Base-by-base conservation (phyloP, 371 early-diverging fungal genomes). In the Funneliformis caledonium region DNA sequence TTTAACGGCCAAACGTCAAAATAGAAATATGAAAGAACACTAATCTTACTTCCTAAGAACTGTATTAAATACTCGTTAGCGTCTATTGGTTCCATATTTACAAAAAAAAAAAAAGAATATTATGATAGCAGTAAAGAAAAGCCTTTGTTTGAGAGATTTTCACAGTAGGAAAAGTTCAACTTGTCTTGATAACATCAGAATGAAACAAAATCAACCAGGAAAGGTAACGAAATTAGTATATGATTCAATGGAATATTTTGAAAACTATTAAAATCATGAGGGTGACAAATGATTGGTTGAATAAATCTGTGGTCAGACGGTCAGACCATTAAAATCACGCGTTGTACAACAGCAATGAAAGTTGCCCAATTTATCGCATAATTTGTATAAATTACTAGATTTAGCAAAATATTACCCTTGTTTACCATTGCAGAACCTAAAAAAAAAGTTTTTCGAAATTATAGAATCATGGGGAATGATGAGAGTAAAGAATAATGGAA, bases 1-100 rank as follows among this genome's bases (percentile, higher is more conserved):
- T 45, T 22, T 16, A 26, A 26, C 16, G 14, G 12, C 50, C 31
- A 33, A 19, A 73, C 7, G 11, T 76, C 43, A 37, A 45, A 45
- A 11, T 9, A 19, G n/a, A 47, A 11, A 45, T 22, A n/a, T 11
- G 37, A 33, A 65, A 65, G 16, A 65, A 65, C 7, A 11, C 10
- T 8, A 43, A 43, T 31, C 77, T 12, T 77, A 77, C 77, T 77
- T 72, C 67, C 80, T 56, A 79, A 37, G 22, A 31, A 79, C 33
- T 79, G 67, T 19, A 79, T 68, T 43, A 79, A 72, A 50, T 79
- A 79, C 33, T 79, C 80, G n/a, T 79, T 79, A 10, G 80, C 80
- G 50, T 79, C 80, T 16, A 70, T 70, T 52, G 70, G 43, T 4
- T 79, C 80, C 50, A 65, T 70, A 48, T 65, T 70, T 7, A 16